A percentile compares a stretch with the other conserved stretches of the same genome.
Conservation (phyloP, 169 alveolate genomes). For the Amoebophrya sp. region DNA sequence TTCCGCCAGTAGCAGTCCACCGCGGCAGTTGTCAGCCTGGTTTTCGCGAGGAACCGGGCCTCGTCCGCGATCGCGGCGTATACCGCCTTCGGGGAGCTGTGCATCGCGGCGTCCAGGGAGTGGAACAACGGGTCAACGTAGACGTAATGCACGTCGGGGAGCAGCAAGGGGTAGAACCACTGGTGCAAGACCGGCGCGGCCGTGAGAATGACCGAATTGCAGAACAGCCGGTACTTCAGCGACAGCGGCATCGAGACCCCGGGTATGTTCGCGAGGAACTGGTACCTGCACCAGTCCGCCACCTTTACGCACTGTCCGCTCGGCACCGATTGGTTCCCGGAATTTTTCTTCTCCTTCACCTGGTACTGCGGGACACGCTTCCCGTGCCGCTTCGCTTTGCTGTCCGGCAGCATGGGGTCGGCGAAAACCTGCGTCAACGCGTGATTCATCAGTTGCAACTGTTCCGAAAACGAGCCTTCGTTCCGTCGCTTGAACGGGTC, state of each 20-base stretch:
- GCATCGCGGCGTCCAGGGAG: not conserved
- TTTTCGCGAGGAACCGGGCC: not conserved
- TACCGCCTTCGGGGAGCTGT: not conserved
- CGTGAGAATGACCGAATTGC: not conserved
- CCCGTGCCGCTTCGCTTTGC: too few relatives aligned
- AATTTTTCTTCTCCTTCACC: not conserved
- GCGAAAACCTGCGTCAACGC: too few relatives aligned
- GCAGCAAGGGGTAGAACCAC: not conserved
- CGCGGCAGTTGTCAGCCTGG: not conserved
- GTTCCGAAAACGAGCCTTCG: too few relatives aligned
- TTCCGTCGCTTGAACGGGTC: too few relatives aligned
- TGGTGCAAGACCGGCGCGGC: not conserved
- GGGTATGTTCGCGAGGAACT: not conserved
- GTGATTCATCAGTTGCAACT: too few relatives aligned
- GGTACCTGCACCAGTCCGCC: slow-evolving; percentile 14
- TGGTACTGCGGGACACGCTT: too few relatives aligned
- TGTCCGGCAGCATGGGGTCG: too few relatives aligned
- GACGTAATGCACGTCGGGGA: not conserved
- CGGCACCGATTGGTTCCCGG: not conserved
- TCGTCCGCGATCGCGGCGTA: not conserved
- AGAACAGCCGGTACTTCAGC: not conserved
- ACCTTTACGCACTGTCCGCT: not conserved
- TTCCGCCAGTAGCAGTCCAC: not conserved
- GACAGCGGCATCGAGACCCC: slow-evolving; percentile 9
- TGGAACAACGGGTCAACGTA: not conserved